A percentile compares a stretch with the other conserved stretches of the same genome.
phyloP scores from a whole-genome alignment of 2,329 filamentous ascomycete species.

The Sclerotinia trifoliorum region DNA sequence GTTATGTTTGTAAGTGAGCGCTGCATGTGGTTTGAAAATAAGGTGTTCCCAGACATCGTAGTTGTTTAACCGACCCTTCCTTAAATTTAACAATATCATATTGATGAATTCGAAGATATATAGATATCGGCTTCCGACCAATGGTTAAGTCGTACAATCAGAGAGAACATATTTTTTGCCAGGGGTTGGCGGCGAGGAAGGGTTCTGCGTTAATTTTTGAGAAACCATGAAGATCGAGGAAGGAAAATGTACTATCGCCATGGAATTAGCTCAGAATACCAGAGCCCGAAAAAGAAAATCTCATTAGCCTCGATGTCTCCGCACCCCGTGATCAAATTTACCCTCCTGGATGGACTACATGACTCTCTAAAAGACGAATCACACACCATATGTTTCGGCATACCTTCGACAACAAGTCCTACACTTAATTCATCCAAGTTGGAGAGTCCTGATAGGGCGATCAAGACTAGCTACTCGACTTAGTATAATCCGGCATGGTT shows the following conservation, averaged over 20 bases:
- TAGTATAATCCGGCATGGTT: background rate
- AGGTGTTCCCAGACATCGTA: background rate
- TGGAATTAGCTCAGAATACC: background rate
- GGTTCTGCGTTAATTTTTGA: background rate
- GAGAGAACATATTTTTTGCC: too few relatives aligned
- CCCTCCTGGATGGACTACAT: background rate
- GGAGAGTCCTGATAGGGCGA: background rate
- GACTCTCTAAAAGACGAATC: background rate
- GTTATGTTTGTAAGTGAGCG: too few relatives aligned
- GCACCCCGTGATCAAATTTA: too few relatives aligned
- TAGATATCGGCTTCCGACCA: background rate
- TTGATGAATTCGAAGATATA: too few relatives aligned
- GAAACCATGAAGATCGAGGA: background rate
- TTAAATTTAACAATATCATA: accelerated
- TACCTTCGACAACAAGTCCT: background rate
- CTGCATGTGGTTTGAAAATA: too few relatives aligned
- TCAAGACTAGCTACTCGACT: background rate
- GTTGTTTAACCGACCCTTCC: background rate
- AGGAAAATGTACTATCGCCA: background rate
- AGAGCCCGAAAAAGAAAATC: background rate
- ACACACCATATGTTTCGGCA: background rate
- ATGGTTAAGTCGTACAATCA: too few relatives aligned
- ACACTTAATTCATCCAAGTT: background rate
- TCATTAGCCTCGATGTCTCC: background rate
- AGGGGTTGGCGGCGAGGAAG: too few relatives aligned